These are phyloP conservation scores for Paramecium sexaurelia DNA, from an alignment of 73 alveolate genomes.

Conservation along the genomic window DNA sequence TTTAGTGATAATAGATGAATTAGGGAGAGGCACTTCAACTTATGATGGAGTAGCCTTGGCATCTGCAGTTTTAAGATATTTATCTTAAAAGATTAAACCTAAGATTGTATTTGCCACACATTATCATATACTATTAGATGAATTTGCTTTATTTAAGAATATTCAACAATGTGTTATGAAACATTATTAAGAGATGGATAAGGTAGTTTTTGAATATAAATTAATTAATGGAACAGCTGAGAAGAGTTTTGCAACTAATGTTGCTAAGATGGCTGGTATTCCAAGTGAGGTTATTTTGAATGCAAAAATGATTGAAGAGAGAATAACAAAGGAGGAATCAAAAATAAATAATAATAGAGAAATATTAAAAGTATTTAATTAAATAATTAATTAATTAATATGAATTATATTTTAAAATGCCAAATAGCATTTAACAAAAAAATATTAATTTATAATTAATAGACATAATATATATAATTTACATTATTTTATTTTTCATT, in stretches of 20 bases:
- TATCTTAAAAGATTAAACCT: constrained; percentile 81
- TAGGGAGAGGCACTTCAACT: constrained; percentile 95
- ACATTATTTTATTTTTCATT: not conserved
- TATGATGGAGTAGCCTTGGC: constrained; percentile 97
- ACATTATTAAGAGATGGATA: constrained; percentile 73
- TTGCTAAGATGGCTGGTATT: constrained; percentile 95
- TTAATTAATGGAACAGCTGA: constrained; percentile 89
- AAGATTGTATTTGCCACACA: constrained; percentile 95
- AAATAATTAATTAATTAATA: not conserved
- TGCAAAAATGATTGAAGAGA: constrained; percentile 66
- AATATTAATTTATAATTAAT: not conserved
- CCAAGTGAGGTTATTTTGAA: constrained; percentile 72
- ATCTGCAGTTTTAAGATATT: constrained; percentile 77
- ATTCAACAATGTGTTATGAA: constrained; percentile 86
- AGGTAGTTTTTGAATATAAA: constrained; percentile 88
- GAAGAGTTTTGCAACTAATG: constrained; percentile 82
- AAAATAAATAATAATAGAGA: constrained; percentile 55
- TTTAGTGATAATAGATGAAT: constrained; percentile 91
- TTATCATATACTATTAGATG: constrained; percentile 92
- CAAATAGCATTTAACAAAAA: not conserved
- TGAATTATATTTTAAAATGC: not conserved
- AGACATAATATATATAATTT: not conserved
- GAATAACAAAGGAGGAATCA: constrained; percentile 65
- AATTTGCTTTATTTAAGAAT: constrained; percentile 78
- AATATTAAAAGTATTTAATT: constrained; percentile 35